Base-by-base conservation (phyloP, 129 eudicot species). In the Cynara cardunculus region DNA sequence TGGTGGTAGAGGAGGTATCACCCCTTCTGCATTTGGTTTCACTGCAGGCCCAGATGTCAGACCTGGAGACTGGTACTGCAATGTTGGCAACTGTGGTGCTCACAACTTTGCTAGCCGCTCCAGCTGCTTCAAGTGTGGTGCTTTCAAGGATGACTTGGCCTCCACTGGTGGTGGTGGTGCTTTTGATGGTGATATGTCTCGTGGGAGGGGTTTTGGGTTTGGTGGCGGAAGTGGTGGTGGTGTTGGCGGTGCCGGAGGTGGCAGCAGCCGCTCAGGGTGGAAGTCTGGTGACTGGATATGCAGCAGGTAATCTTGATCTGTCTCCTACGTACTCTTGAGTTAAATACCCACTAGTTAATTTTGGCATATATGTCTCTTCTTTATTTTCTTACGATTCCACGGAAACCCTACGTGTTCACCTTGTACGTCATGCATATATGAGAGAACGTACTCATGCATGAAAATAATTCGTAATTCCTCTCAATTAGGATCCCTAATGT, bases 31-130 rank as follows among this genome's bases (percentile, higher is more conserved):
- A 1, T 89, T 88, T n/a, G 90, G 91, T 6, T 91, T 91, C 70
- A 35, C 70, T 1, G 71, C 93, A 0, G 99, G 98, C 46, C 98
- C 99, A 0, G 99, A 96, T 71, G 99, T 96, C 4, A 87, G 99
- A 86, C 99, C 99, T 6, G 99, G 99, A 8, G 99, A 96, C 84
- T 96, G 99, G 99, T 96, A 96, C 89, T 96, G 99, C 86, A 75
- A 87, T 26, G 78, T 90, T 18, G 95, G 93, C 44, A 90, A 91
- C 84, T 96, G 99, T 22, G 99, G 98, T 2, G 95, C 98, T 61
- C 99, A 96, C 78, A 96, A 96, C 89, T 96, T 96, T 80, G 99
- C 99, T 10, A 96, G 99, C 91, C 93, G 99, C 56, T 92, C 97
- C 7, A 96, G 91, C 84, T 96, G 99, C 92, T 96, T 96, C 87